phyloP scores from a whole-genome alignment of 1,284 basidiomycete species.

The Athelia psychrophila region DNA sequence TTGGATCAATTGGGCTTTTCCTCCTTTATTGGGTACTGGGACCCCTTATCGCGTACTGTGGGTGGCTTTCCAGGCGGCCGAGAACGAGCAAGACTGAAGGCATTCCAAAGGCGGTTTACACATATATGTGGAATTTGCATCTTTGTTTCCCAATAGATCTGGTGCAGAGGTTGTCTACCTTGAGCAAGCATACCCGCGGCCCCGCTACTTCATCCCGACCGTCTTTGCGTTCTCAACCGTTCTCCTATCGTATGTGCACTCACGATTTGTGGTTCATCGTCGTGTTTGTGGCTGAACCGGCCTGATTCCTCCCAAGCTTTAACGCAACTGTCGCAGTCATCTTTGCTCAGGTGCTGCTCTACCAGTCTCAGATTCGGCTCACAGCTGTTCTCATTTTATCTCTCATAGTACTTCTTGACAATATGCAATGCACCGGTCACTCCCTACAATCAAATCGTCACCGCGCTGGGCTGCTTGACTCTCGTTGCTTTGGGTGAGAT shows the following conservation, averaged over 20 bases:
- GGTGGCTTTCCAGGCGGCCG: constrained; percentile 2
- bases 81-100: background rate
- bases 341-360: constrained; percentile 16
- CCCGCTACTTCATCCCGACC: constrained; percentile 29
- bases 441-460: constrained; percentile 15
- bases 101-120: constrained; percentile 17
- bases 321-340: background rate
- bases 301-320: too few species aligned
- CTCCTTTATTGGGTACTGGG: constrained; percentile 43
- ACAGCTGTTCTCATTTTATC: constrained; percentile 8
- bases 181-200: constrained; percentile 28
- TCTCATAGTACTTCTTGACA: constrained; percentile 24
- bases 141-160: constrained; percentile 42
- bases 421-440: constrained; percentile 19
- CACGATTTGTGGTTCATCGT: constrained; percentile 6
- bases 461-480: constrained; percentile 20
- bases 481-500: constrained; percentile 18
- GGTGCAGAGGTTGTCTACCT: constrained; percentile 47
- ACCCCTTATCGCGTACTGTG: constrained; percentile 33
- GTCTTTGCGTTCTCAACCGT: constrained; percentile 42
- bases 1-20: constrained; percentile 40
- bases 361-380: background rate
- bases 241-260: constrained; percentile 27
- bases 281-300: background rate
- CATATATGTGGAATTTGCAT: constrained; percentile 23